Evolutionary conservation across 2,329 filamentous ascomycete species (phyloP), one percentile per base, ranked within the genome.

Genomic region (Aspergillus cejpii): DNA sequence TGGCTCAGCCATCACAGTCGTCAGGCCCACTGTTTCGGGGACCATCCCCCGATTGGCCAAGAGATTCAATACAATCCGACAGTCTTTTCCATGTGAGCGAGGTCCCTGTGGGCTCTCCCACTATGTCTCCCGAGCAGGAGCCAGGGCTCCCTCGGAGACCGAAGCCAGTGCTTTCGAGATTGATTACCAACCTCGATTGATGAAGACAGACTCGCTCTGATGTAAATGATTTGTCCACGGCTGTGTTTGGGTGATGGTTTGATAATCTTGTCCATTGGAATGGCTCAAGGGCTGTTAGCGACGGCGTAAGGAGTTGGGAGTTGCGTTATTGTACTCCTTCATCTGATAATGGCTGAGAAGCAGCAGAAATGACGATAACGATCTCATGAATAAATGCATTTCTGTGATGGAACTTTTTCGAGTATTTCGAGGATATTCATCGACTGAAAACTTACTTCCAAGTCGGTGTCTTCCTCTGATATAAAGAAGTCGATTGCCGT

Each of bases 181-280:
- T 68, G 42, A 59, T 67, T 41, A 68, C 65, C 20, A 63, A 63
- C 42, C 60, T 65, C 37, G 46, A 52, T 23, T 58, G 52, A 49
- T 42, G 45, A 33, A 12, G 6, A 24, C 5, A 33, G 19, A 23
- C 24, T n/a, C n/a, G n/a, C n/a, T n/a, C 39, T 43, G 37, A 43
- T 26, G 34, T 39, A 20, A 24, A 39, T 12, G 24, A 21, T 19
- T 19, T 27, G 21, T 26, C 12, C 3, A 17, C 26, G 23, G 5
- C 21, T 15, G 6, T 17, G n/a, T 24, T 39, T 24, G 23, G 8
- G 5, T 11, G 17, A 34, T 34, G 11, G 5, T n/a, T 28, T 3
- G 11, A 28, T 28, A 11, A 11, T 17, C 17, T 2, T 20, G 10
- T 20, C 10, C 17, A 19, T 12, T 17, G 10, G 17, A 20, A 34